Percentiles rank a stretch among this genome's conserved stretches.
Evolutionary conservation across 495 filamentous ascomycete genomes (phyloP).

Genomic region (Hyaloscypha variabilis): DNA sequence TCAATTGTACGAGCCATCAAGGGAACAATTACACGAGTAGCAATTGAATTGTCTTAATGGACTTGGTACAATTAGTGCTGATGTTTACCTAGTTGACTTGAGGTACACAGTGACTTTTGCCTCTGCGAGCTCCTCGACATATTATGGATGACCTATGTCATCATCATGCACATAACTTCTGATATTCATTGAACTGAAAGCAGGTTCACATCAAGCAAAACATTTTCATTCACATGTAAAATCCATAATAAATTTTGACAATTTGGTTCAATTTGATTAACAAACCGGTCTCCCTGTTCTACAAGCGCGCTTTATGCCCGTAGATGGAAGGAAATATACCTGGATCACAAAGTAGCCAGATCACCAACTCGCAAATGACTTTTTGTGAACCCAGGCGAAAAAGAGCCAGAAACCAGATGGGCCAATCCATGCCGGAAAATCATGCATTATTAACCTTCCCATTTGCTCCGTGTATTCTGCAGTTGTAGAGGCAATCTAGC

Average conservation of each 20-base stretch:
- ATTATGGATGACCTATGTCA: no score
- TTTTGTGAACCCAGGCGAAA: conserved; percentile 31
- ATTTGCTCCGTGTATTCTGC: conserved; percentile 24
- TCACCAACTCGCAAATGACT: conserved; percentile 30
- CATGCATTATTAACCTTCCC: conserved; percentile 31
- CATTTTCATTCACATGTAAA: not conserved
- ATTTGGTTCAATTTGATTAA: conserved; percentile 33
- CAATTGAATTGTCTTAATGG: no score
- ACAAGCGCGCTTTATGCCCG: conserved; percentile 35
- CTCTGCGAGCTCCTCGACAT: no score
- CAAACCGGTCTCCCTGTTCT: conserved; percentile 32
- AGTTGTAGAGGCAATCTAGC: conserved; percentile 15
- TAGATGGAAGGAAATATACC: conserved; percentile 27
- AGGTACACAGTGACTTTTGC: no score
- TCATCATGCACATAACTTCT: no score
- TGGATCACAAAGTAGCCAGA: conserved; percentile 26
- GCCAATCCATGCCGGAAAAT: conserved; percentile 34
- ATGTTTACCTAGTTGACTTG: no score
- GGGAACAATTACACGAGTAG: no score
- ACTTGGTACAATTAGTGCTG: no score
- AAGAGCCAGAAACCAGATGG: conserved; percentile 34
- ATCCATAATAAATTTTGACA: conserved; percentile 7
- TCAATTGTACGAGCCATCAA: no score
- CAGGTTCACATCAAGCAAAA: not conserved
- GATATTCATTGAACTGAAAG: not conserved